Conservation (phyloP, 352 stramenopile genomes). For the Globisporangium rhizosaccharum region DNA sequence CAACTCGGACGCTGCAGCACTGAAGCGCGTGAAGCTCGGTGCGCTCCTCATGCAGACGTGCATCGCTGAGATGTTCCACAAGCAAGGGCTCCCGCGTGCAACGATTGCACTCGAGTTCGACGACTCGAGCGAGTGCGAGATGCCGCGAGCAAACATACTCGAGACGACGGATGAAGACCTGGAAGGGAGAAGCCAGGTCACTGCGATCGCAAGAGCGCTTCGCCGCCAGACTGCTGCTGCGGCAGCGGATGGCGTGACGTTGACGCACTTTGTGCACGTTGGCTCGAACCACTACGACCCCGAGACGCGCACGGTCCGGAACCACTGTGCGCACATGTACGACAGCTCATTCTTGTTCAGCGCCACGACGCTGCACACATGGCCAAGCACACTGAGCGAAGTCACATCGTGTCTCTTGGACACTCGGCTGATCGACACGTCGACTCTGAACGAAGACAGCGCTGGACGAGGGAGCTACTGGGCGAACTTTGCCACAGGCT, state of each 20-base stretch:
- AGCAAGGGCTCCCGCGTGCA: conserved; percentile 28
- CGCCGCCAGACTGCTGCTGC: conserved; percentile 8
- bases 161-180: conserved; percentile 19
- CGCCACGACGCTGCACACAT: conserved; percentile 54
- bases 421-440: conserved; percentile 41
- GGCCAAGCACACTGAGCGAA: conserved; percentile 39
- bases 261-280: conserved; percentile 65
- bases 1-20: conserved; percentile 47
- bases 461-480: conserved; percentile 42
- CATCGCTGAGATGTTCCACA: conserved; percentile 47
- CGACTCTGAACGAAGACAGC: conserved; percentile 45
- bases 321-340: conserved; percentile 46
- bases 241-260: conserved; percentile 7
- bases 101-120: conserved; percentile 56
- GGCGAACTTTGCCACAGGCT: conserved; percentile 56
- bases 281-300: conserved; percentile 58
- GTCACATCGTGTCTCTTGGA: conserved; percentile 52
- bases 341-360: conserved; percentile 51
- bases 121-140: conserved; percentile 19
- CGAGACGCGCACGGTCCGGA: conserved; percentile 30
- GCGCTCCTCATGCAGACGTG: conserved; percentile 51
- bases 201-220: conserved; percentile 1
- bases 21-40: conserved; percentile 40
- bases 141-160: conserved; percentile 47
- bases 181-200: conserved; percentile 13